phyloP scores from a whole-genome alignment of 2,329 filamentous ascomycete species.

The Mariannaea sp. region DNA sequence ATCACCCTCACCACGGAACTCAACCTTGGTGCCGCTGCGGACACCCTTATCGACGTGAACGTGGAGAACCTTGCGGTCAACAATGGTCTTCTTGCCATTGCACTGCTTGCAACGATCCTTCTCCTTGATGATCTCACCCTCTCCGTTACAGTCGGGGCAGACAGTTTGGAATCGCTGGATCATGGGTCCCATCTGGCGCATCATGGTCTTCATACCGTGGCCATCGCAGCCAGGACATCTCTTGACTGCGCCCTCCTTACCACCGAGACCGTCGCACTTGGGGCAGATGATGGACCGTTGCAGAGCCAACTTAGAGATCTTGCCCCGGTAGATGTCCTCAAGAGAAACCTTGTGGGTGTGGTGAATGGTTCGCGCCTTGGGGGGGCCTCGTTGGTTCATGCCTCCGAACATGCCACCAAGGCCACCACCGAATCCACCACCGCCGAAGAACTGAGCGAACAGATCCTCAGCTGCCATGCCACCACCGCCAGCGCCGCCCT shows the following conservation, averaged over 20 bases:
- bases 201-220: slow-evolving; percentile 99
- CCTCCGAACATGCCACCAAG: slow-evolving; percentile 80
- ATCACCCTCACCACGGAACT: slow-evolving; percentile 96
- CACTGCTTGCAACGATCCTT: slow-evolving; percentile 98
- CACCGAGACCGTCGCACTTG: slow-evolving; percentile 90
- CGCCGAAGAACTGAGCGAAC: slow-evolving; percentile 94
- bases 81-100: slow-evolving; percentile 94
- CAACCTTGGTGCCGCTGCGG: slow-evolving; percentile 90
- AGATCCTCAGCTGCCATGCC: slow-evolving; percentile 97
- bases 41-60: slow-evolving; percentile 97
- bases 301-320: slow-evolving; percentile 94
- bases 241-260: slow-evolving; percentile 97
- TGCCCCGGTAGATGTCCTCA: slow-evolving; percentile 97
- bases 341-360: slow-evolving; percentile 98
- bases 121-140: slow-evolving; percentile 94
- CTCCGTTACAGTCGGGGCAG: slow-evolving; percentile 96
- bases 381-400: slow-evolving; percentile 78
- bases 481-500: slow-evolving; percentile 78
- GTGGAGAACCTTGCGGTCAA: slow-evolving; percentile 97
- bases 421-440: slow-evolving; percentile 57
- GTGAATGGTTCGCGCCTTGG: slow-evolving; percentile 92
- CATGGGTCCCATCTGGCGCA: slow-evolving; percentile 99
- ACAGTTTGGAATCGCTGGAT: slow-evolving; percentile 99
- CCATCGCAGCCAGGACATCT: slow-evolving; percentile 90
- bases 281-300: slow-evolving; percentile 98